Percentiles rank a stretch among this genome's conserved stretches.
Evolutionary conservation across 2,329 filamentous ascomycete species (phyloP).

Genomic region (Cladophialophora chaetospira): DNA sequence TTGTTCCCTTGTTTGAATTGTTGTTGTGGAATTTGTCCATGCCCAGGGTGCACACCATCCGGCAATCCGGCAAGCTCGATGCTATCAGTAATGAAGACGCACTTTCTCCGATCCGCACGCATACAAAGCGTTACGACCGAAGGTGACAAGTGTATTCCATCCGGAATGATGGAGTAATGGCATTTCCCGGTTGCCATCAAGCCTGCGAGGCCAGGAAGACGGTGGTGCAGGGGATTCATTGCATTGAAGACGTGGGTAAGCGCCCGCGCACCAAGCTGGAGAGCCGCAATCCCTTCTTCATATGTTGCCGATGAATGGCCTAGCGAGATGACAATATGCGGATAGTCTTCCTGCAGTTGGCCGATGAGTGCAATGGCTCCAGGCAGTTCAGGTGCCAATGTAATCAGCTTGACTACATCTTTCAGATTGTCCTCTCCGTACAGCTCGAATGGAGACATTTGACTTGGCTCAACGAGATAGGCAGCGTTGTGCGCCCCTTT

Average conservation of each 20-base stretch:
- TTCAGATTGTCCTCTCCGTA: constrained; percentile 51
- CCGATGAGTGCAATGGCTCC: constrained; percentile 46
- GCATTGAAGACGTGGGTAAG: constrained; percentile 60
- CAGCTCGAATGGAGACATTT: constrained; percentile 39
- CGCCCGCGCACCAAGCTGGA: constrained; percentile 52
- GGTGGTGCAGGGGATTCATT: constrained; percentile 54
- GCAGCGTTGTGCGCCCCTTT: constrained; percentile 56
- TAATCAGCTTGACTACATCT: constrained; percentile 52
- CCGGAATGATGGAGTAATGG: constrained; percentile 57
- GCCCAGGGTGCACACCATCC: constrained; percentile 55
- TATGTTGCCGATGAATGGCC: constrained; percentile 56
- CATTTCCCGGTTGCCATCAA: constrained; percentile 42
- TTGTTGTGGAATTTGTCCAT: constrained; percentile 53
- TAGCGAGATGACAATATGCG: constrained; percentile 50
- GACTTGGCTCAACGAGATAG: constrained; percentile 44
- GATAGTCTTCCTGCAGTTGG: constrained; percentile 40
- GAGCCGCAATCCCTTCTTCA: constrained; percentile 47
- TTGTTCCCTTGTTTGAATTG: constrained; percentile 53
- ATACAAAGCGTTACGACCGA: constrained; percentile 52
- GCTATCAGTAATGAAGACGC: constrained; percentile 57
- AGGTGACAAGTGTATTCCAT: constrained; percentile 58
- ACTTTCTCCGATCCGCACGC: constrained; percentile 48
- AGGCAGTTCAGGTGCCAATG: constrained; percentile 56
- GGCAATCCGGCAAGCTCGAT: constrained; percentile 57
- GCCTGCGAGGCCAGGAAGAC: constrained; percentile 55